Conservation (phyloP, 2,329 filamentous ascomycete genomes). For the Venturia asperata region DNA sequence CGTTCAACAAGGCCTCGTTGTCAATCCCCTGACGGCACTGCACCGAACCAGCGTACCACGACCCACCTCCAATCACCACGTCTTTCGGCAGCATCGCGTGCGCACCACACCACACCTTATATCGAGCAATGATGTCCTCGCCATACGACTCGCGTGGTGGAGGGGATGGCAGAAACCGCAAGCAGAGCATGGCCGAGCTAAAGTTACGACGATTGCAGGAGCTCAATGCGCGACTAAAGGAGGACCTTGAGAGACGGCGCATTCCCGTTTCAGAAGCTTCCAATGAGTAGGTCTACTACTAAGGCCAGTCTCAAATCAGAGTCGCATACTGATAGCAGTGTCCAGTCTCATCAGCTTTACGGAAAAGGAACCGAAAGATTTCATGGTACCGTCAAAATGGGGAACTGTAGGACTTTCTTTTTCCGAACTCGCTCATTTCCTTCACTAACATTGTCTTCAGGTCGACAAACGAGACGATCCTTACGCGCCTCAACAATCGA, state of each 20-base stretch:
- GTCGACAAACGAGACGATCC: constrained; percentile 95
- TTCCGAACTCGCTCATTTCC: constrained; percentile 10
- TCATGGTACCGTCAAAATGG: constrained; percentile 98
- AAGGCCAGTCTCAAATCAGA: background rate
- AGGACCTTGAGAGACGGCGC: constrained; percentile 89
- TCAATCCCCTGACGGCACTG: background rate
- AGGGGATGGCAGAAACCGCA: constrained; percentile 74
- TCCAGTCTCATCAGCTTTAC: constrained; percentile 92
- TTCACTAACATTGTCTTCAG: constrained; percentile 30
- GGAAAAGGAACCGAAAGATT: constrained; percentile 88
- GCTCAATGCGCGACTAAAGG: constrained; percentile 89
- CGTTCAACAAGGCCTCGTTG: background rate
- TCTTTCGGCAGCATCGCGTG: background rate
- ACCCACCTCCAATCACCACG: background rate
- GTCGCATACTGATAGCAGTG: background rate
- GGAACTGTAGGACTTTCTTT: constrained; percentile 53
- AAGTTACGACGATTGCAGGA: constrained; percentile 95
- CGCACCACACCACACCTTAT: constrained; percentile 9
- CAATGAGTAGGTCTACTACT: constrained; percentile 38
- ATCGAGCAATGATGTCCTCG: constrained; percentile 45
- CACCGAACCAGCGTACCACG: background rate
- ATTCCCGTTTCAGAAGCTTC: constrained; percentile 94
- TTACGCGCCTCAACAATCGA: constrained; percentile 92
- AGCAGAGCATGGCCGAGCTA: constrained; percentile 98
- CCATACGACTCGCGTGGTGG: constrained; percentile 60